A percentile compares a stretch with the other conserved stretches of the same genome.
Evolutionary conservation across 1,284 basidiomycete genomes (phyloP).

Genomic region (Apiotrichum gracile): DNA sequence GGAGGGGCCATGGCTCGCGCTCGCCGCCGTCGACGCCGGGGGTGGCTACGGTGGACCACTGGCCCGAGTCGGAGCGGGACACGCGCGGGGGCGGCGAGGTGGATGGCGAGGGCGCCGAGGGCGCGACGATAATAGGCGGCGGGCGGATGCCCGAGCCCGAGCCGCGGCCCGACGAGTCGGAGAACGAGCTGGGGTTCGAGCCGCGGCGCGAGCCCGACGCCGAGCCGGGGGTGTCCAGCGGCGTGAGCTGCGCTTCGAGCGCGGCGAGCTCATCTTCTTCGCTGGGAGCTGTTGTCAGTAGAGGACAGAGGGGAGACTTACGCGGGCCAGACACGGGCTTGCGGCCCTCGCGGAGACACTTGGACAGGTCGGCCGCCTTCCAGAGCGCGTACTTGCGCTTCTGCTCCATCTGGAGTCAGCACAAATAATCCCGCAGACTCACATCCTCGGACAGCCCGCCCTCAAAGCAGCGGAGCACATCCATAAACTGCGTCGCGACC

Average conservation of each 20-base stretch:
- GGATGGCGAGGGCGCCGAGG: neutral
- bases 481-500: slow-evolving; percentile 47
- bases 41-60: slow-evolving; percentile 44
- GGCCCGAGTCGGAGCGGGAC: slow-evolving; percentile 20
- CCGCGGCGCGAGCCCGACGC: neutral
- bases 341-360: slow-evolving; percentile 40
- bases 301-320: slow-evolving; percentile 18
- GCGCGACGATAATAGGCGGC: neutral
- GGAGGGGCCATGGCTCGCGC: slow-evolving; percentile 4
- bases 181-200: neutral
- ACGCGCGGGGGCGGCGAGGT: slow-evolving; percentile 12
- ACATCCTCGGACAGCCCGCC: slow-evolving; percentile 45
- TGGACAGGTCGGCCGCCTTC: slow-evolving; percentile 48
- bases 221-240: neutral
- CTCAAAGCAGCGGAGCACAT: slow-evolving; percentile 44
- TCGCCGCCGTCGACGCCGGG: slow-evolving; percentile 39
- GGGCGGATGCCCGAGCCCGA: slow-evolving; percentile 1
- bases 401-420: slow-evolving; percentile 40
- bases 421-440: slow-evolving; percentile 3
- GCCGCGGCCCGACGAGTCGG: neutral
- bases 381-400: slow-evolving; percentile 48
- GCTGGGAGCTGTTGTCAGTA: slow-evolving; percentile 19
- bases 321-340: slow-evolving; percentile 43
- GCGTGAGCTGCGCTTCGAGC: neutral
- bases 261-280: slow-evolving; percentile 7